Evolutionary conservation across 108 stramenopile genomes (phyloP), one percentile per base, ranked within the genome.

Genomic region (Mediolabrus comicus): DNA sequence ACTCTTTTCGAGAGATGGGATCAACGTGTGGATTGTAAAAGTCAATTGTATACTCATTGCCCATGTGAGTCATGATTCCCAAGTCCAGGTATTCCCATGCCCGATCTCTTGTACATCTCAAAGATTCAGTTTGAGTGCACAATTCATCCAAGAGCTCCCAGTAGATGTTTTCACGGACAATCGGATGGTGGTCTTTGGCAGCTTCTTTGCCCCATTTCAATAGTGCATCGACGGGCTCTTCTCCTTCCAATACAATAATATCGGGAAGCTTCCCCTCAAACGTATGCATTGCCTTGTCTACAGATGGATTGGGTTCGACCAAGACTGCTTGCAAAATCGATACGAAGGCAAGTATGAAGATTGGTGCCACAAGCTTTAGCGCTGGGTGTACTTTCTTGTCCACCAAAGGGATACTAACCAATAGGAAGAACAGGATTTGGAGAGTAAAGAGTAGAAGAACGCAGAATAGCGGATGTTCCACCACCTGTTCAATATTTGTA

Each of bases 141-240:
- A 75, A n/a, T 35, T 83, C 72, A 36, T 83, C 82, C 13, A 83
- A 26, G 13, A 80, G 71, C 24, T 70, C 77, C 35, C 32, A 75
- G 39, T 83, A 66, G 34, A 79, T 79, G 9, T 60, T 67, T 61
- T 79, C 67, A 31, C 82, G 61, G 51, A 75, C 74, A 11, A 83
- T 62, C 19, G 82, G 82, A n/a, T 79, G 82, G 54, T 79, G 78
- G 24, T 83, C 69, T 27, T 72, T 66, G 28, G 67, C 61, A 16
- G 69, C 82, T 34, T 60, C 27, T 43, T 75, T 83, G 34, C 67
- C 78, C 82, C 82, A 83, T 32, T 79, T 74, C 8, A 79, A 35
- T 5, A 83, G 55, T 0, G 78, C 82, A 53, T 83, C 82, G 6
- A 75, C 78, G 17, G 78, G 78, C 34, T 83, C 74, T 52, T 83